Evolutionary conservation across 176 grass and related monocot species (phyloP).

Genomic region (Oryza longistaminata): DNA sequence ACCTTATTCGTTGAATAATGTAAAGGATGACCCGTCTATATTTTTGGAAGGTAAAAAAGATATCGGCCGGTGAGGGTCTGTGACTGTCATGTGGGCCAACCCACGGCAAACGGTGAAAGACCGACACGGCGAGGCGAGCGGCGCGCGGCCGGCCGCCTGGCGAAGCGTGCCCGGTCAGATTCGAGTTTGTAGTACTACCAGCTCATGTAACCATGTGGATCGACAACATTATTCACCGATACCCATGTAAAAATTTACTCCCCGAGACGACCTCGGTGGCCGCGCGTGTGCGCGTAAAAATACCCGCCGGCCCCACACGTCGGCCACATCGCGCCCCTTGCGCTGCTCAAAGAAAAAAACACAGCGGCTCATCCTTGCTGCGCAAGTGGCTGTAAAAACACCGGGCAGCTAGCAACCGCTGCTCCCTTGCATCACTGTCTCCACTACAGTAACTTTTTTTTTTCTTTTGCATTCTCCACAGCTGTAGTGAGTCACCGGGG

Average conservation of each 20-base stretch:
- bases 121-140: conserved; percentile 7
- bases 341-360: background rate
- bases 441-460: background rate
- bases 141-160: conserved; percentile 10
- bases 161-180: conserved; percentile 48
- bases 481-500: conserved; percentile 13
- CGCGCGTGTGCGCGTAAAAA: background rate
- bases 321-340: background rate
- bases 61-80: background rate
- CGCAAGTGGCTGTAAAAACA: conserved; percentile 25
- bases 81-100: background rate
- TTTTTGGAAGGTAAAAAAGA: background rate
- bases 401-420: conserved; percentile 10
- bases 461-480: conserved; percentile 14
- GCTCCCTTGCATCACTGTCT: conserved; percentile 22
- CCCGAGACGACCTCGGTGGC: conserved; percentile 22
- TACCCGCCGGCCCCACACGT: background rate
- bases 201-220: conserved; percentile 49
- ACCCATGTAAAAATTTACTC: conserved; percentile 29
- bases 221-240: conserved; percentile 22
- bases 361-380: background rate
- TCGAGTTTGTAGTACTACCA: conserved; percentile 7
- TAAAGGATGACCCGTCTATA: no score
- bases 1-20: no score
- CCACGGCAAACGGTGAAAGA: background rate